A percentile compares a stretch with the other conserved stretches of the same genome.
Conservation (phyloP, 1,284 basidiomycete genomes). For the Chalciporus sp. region DNA sequence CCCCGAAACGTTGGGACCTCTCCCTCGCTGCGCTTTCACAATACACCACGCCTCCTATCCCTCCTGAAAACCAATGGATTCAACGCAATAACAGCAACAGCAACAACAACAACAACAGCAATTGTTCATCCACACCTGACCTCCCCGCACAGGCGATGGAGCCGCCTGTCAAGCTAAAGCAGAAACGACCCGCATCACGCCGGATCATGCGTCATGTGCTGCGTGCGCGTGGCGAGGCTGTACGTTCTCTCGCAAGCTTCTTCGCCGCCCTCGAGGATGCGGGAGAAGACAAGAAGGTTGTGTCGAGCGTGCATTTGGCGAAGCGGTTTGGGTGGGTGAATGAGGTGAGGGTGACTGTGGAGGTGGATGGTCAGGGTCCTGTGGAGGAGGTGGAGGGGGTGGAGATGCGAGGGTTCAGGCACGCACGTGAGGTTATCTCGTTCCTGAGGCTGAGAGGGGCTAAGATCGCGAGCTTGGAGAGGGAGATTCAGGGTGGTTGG, state of each 20-base stretch:
- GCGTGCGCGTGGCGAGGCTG: conserved; percentile 76
- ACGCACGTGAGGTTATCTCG: conserved; percentile 59
- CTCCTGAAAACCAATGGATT: conserved; percentile 72
- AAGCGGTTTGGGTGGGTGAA: conserved; percentile 51
- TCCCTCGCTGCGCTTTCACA: conserved; percentile 69
- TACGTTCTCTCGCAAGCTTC: conserved; percentile 69
- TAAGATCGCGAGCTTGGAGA: conserved; percentile 55
- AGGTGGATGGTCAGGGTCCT: conserved; percentile 29
- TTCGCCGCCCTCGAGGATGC: conserved; percentile 65
- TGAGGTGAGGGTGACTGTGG: conserved; percentile 24
- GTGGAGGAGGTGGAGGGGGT: conserved; percentile 22
- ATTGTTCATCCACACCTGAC: conserved; percentile 32
- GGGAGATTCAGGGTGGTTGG: conserved; percentile 59
- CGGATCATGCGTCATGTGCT: conserved; percentile 85
- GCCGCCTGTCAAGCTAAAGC: conserved; percentile 43
- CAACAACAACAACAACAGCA: no score
- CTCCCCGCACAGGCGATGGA: conserved; percentile 34
- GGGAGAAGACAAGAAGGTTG: conserved; percentile 49
- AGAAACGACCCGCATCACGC: conserved; percentile 70
- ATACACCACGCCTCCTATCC: conserved; percentile 67
- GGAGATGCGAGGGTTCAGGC: conserved; percentile 54
- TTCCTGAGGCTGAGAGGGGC: conserved; percentile 68
- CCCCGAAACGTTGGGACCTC: conserved; percentile 79
- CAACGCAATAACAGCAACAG: conserved; percentile 38
- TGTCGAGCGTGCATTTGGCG: conserved; percentile 65